Conservation (phyloP, 1,139 yeast genomes). For the Saccharomyces pastorianus region DNA sequence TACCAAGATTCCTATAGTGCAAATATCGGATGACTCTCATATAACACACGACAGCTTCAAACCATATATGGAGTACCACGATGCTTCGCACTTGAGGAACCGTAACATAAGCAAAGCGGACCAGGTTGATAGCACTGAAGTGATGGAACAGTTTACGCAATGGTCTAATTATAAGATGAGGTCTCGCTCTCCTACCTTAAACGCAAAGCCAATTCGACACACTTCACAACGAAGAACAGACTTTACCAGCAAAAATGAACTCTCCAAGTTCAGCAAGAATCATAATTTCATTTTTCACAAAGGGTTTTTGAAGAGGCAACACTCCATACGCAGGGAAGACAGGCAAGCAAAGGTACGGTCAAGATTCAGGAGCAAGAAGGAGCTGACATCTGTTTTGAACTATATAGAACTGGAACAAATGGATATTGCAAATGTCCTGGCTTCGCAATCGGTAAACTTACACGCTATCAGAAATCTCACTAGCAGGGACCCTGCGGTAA, state of each 20-base stretch:
- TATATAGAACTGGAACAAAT: constrained; percentile 1
- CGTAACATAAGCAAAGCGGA: background rate
- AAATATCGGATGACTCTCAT: background rate
- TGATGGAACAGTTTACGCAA: background rate
- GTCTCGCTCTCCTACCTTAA: background rate
- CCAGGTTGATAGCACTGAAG: background rate
- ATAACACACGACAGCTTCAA: background rate
- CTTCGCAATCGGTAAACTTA: background rate
- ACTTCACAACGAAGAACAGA: constrained; percentile 19
- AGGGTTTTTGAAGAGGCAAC: constrained; percentile 21
- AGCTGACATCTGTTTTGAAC: constrained; percentile 2
- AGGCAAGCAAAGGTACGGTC: background rate
- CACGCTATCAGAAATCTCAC: constrained; percentile 1
- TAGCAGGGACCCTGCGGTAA: background rate
- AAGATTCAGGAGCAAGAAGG: constrained; percentile 1
- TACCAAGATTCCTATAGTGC: background rate
- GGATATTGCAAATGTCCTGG: background rate
- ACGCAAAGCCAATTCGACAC: background rate
- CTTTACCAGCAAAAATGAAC: constrained; percentile 20
- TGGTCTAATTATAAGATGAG: background rate
- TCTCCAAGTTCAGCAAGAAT: constrained; percentile 9
- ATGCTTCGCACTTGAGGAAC: background rate
- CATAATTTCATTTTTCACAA: constrained; percentile 22
- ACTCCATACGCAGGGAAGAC: background rate
- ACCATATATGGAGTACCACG: background rate